Evolutionary conservation across 768 basidiomycete genomes (phyloP), one percentile per base, ranked within the genome.

Genomic region (Russula ochroleuca): DNA sequence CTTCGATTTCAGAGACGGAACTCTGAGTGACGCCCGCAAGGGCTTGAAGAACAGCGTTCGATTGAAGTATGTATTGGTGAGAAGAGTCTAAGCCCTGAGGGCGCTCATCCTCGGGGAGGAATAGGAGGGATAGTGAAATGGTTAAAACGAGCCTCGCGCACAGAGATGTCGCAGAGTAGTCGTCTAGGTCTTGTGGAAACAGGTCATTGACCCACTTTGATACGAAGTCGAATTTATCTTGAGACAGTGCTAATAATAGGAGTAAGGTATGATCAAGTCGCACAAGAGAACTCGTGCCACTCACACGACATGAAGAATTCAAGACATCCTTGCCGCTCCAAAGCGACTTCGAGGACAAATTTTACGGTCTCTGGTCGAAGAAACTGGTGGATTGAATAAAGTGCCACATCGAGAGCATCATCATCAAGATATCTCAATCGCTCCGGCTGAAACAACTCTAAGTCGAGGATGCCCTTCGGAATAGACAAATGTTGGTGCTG

Each of bases 291-390:
- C n/a, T 48, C 9, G 17, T 31, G 23, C 49, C 19, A 17, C 63
- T 43, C 48, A 64, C 63, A 61, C 38, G 63, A 64, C 15, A 64
- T 28, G 23, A 64, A 59, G 40, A 64, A 61, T 33, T 64, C 63
- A 10, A 56, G 33, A 40, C 59, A 64, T 15, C 63, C 59, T 7
- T 5, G 53, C 28, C 53, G 40, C 54, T 56, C 53, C 7, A 64
- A 45, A 15, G 63, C 59, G 5, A 56, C 59, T 35, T 64, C 53
- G 21, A 64, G 41, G 25, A 64, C 48, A n/a, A 51, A 60, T 10
- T 19, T n/a, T 15, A 64, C 23, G 23, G 63, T 61, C 1, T 56
- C 59, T 13, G 38, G 59, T 38, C 40, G 59, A 37, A 64, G 17
- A 33, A 55, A 64, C 13, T 37, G 59, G 25, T 64, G 47, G 2